Conservation (phyloP, 2,329 filamentous ascomycete genomes). For the Aspergillus sp. region DNA sequence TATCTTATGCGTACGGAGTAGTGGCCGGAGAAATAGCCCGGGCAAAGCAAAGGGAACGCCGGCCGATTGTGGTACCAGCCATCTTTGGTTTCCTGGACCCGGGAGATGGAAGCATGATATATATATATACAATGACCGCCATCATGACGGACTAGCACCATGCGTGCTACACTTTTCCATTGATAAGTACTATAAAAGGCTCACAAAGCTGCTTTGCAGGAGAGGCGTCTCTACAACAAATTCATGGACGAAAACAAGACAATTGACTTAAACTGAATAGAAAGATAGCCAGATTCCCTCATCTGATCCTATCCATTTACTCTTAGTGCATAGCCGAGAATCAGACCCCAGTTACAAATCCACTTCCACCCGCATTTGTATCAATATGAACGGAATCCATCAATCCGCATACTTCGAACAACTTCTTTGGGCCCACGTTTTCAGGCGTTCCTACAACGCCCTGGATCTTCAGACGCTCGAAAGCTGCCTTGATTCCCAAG, state of each 20-base stretch:
- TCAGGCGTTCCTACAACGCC: conserved; percentile 32
- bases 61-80: too few species aligned
- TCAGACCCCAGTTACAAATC: conserved; percentile 24
- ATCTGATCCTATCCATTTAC: not conserved
- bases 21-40: too few species aligned
- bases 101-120: conserved; percentile 4
- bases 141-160: not conserved
- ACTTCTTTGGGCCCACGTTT: conserved; percentile 31
- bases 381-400: conserved; percentile 41
- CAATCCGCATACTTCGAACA: conserved; percentile 43
- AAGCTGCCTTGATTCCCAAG: conserved; percentile 32
- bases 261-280: not conserved
- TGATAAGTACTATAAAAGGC: too few species aligned
- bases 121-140: conserved; percentile 6
- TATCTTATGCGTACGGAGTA: too few species aligned
- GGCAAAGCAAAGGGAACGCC: too few species aligned
- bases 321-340: not conserved
- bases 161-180: conserved; percentile 3
- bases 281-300: not conserved
- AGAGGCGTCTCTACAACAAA: not conserved
- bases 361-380: conserved; percentile 34
- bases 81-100: too few species aligned
- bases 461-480: conserved; percentile 35
- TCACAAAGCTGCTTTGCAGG: too few species aligned
- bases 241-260: not conserved